phyloP scores from a whole-genome alignment of 2,329 filamentous ascomycete species.

The Ophiostoma ips region DNA sequence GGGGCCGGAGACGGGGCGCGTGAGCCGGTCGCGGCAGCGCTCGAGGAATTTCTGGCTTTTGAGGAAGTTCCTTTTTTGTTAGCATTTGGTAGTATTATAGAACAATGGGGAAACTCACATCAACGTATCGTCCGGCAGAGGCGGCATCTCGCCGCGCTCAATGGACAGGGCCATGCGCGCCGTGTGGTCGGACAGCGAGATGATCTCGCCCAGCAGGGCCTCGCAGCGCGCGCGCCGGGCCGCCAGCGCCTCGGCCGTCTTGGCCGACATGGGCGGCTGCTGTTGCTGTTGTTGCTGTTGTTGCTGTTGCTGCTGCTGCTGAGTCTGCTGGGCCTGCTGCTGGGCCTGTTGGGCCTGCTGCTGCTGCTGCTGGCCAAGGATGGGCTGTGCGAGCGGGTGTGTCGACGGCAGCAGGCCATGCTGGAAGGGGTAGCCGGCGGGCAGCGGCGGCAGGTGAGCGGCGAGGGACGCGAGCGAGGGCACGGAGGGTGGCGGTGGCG shows the following conservation, averaged over 20 bases:
- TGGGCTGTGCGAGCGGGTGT: background rate
- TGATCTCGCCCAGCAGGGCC: slow-evolving; percentile 23
- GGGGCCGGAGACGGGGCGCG: slow-evolving; percentile 4
- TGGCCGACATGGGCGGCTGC: slow-evolving; percentile 8
- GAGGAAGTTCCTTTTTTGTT: slow-evolving; percentile 8
- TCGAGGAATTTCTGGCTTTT: slow-evolving; percentile 13
- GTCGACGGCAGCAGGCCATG: background rate
- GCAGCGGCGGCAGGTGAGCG: slow-evolving; percentile 9
- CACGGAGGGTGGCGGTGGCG: slow-evolving; percentile 11
- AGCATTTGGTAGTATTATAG: background rate
- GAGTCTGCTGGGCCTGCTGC: no score
- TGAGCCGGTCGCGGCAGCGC: slow-evolving; percentile 12
- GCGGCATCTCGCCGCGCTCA: slow-evolving; percentile 16
- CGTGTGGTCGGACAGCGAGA: slow-evolving; percentile 29
- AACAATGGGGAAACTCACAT: slow-evolving; percentile 2
- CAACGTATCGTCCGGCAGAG: slow-evolving; percentile 12
- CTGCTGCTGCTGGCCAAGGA: background rate
- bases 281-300: slow-evolving; percentile 2
- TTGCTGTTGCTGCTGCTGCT: slow-evolving; percentile 4
- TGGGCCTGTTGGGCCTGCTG: no score
- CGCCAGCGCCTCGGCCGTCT: slow-evolving; percentile 10
- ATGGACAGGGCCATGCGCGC: slow-evolving; percentile 26
- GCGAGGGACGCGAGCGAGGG: slow-evolving; percentile 10
- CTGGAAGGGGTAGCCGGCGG: slow-evolving; percentile 5
- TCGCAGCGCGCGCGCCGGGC: slow-evolving; percentile 17